Conservation (phyloP, 2,329 filamentous ascomycete species). For the Phialophora expanda region DNA sequence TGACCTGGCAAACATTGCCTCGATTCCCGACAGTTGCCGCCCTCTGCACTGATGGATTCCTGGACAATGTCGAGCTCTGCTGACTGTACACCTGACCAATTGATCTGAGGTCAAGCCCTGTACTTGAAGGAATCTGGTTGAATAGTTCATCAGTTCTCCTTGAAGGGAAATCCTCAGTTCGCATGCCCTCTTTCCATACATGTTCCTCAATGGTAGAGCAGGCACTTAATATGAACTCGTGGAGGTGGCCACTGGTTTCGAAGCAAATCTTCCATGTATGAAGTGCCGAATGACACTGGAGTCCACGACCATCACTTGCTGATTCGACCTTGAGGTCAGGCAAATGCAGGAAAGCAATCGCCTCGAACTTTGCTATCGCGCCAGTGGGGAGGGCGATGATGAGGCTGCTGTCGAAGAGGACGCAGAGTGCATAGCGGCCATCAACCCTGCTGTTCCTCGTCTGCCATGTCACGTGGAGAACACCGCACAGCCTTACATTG, state of each 20-base stretch:
- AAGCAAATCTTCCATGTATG: slow-evolving; percentile 94
- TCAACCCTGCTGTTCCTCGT: slow-evolving; percentile 65
- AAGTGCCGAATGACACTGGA: slow-evolving; percentile 84
- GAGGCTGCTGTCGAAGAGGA: slow-evolving; percentile 81
- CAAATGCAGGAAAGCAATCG: slow-evolving; percentile 75
- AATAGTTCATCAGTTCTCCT: slow-evolving; percentile 20
- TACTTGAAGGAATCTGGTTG: slow-evolving; percentile 62
- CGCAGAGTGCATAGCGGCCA: slow-evolving; percentile 82
- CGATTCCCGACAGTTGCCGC: slow-evolving; percentile 75
- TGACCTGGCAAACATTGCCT: slow-evolving; percentile 72
- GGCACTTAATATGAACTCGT: slow-evolving; percentile 85
- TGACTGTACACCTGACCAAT: slow-evolving; percentile 77
- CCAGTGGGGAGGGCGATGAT: slow-evolving; percentile 73
- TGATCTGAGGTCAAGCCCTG: slow-evolving; percentile 72
- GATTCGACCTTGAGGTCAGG: slow-evolving; percentile 70
- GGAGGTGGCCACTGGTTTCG: slow-evolving; percentile 74
- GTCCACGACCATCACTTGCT: slow-evolving; percentile 74
- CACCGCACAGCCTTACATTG: slow-evolving; percentile 79
- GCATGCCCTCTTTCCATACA: slow-evolving; percentile 76
- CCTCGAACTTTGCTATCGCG: slow-evolving; percentile 70
- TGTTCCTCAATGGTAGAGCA: slow-evolving; percentile 80
- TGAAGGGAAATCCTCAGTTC: slow-evolving; percentile 48
- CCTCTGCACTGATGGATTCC: slow-evolving; percentile 73
- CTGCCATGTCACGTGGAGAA: slow-evolving; percentile 82
- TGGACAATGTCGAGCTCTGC: slow-evolving; percentile 56